Evolutionary conservation across 1,284 basidiomycete genomes (phyloP).

Genomic region (Exobasidium rhododendri): DNA sequence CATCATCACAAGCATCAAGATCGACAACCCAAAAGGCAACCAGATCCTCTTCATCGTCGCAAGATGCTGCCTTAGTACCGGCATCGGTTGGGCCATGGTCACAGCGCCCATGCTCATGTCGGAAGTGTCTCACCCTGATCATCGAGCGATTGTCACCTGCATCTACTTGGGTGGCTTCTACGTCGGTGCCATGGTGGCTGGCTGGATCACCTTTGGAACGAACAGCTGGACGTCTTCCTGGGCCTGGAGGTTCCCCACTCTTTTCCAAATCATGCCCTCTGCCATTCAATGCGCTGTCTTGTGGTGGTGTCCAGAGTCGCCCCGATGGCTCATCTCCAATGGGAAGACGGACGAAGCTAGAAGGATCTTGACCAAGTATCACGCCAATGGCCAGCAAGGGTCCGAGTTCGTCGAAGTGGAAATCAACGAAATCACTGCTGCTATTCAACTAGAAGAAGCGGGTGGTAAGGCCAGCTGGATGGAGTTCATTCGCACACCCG

Average conservation of each 20-base stretch:
- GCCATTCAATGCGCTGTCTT: slow-evolving; percentile 16
- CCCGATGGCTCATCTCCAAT: slow-evolving; percentile 28
- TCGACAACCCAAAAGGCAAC: neutral
- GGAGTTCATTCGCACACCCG: slow-evolving; percentile 25
- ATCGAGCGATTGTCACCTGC: slow-evolving; percentile 5
- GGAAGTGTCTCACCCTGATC: slow-evolving; percentile 17
- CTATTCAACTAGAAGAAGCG: slow-evolving; percentile 23
- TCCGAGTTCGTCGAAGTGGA: slow-evolving; percentile 22
- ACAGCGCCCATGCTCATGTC: slow-evolving; percentile 15
- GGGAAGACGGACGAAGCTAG: slow-evolving; percentile 23
- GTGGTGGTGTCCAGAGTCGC: slow-evolving; percentile 24
- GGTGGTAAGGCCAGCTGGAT: slow-evolving; percentile 16
- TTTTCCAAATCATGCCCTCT: slow-evolving; percentile 18
- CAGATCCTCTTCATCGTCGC: slow-evolving; percentile 9
- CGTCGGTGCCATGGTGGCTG: slow-evolving; percentile 5
- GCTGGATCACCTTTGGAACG: slow-evolving; percentile 13
- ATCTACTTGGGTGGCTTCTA: slow-evolving; percentile 4
- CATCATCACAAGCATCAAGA: slow-evolving; percentile 6
- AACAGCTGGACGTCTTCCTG: slow-evolving; percentile 2
- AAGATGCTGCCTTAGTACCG: slow-evolving; percentile 12
- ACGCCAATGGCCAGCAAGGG: slow-evolving; percentile 23
- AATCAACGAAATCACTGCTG: slow-evolving; percentile 21
- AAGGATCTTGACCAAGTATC: slow-evolving; percentile 24
- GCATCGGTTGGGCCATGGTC: slow-evolving; percentile 1
- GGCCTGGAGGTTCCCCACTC: slow-evolving; percentile 10